phyloP scores from a whole-genome alignment of 2,329 filamentous ascomycete genomes.

The Cladophialophora psammophila region DNA sequence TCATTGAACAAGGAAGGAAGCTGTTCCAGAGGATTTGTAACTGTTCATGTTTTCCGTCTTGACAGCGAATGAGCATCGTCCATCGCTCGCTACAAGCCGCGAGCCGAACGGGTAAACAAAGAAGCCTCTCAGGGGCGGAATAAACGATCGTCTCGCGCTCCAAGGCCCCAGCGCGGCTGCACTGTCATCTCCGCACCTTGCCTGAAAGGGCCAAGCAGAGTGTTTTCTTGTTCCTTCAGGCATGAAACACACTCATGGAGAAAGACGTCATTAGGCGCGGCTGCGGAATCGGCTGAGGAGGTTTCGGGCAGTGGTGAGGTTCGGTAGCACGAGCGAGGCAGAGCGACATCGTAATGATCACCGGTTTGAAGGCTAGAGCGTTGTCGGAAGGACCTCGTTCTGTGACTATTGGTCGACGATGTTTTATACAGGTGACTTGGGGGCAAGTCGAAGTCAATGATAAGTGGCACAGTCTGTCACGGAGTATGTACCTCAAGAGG shows the following conservation, averaged over 20 bases:
- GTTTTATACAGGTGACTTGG: background rate
- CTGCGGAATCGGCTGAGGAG: background rate
- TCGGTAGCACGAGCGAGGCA: background rate
- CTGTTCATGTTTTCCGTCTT: background rate
- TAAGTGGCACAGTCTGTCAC: too few species aligned
- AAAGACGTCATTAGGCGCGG: background rate
- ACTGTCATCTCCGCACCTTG: background rate
- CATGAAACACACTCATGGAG: background rate
- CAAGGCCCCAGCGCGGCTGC: background rate
- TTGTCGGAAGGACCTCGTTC: background rate
- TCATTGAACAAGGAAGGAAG: constrained; percentile 7
- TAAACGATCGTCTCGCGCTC: background rate
- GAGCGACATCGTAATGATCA: background rate
- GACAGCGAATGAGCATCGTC: background rate
- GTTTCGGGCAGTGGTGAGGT: background rate
- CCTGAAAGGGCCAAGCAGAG: background rate
- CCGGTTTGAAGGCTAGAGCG: background rate
- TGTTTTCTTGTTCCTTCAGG: background rate
- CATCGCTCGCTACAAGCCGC: background rate
- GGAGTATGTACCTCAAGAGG: too few species aligned
- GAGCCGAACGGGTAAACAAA: constrained; percentile 12
- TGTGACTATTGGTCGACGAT: background rate
- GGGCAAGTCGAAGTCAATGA: too few species aligned
- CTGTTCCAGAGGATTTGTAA: constrained; percentile 2
- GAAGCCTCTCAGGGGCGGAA: background rate